Evolutionary conservation across 495 filamentous ascomycete genomes (phyloP), one percentile per base, ranked within the genome.

Genomic region (Collariella sp.): DNA sequence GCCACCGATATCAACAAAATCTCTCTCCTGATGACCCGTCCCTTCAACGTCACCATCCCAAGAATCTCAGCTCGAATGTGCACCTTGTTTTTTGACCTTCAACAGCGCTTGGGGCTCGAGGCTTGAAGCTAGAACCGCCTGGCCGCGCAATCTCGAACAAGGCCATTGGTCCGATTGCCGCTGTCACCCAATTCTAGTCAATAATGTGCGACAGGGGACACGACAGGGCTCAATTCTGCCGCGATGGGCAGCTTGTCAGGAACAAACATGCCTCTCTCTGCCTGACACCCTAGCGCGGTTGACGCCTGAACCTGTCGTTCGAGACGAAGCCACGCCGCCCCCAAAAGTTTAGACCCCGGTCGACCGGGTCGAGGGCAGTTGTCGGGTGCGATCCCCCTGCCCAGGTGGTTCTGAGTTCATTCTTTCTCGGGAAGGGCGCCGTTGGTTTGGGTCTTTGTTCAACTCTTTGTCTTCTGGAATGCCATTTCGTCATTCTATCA

Each of bases 81-180:
- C n/a, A n/a, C n/a, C n/a, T n/a, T n/a, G n/a, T n/a, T n/a, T 5
- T 38, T 4, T 31, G 26, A 9, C 4, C 9, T 31, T 31, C 26
- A 31, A 9, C 26, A 31, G 26, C n/a, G n/a, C n/a, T n/a, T n/a
- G n/a, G n/a, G n/a, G n/a, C n/a, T n/a, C n/a, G n/a, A n/a, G n/a
- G n/a, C n/a, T n/a, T n/a, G n/a, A n/a, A n/a, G n/a, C n/a, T n/a
- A n/a, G n/a, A 31, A 31, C 26, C 26, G 26, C 26, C 24, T 7
- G 29, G 13, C 41, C 24, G 41, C 50, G 9, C 35, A 24, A 50
- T 19, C 16, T 7, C 26, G 7, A 23, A 4, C 6, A 1, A 33
- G 22, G 34, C 18, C 40, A 56, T 56, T 56, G 54, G 54, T 50
- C 39, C 54, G 22, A 45, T 56, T 50, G 46, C 54, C 54, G 54